These are phyloP conservation scores for Podospora anserina DNA, from an alignment of 495 filamentous ascomycete genomes.

Conservation along the genomic window DNA sequence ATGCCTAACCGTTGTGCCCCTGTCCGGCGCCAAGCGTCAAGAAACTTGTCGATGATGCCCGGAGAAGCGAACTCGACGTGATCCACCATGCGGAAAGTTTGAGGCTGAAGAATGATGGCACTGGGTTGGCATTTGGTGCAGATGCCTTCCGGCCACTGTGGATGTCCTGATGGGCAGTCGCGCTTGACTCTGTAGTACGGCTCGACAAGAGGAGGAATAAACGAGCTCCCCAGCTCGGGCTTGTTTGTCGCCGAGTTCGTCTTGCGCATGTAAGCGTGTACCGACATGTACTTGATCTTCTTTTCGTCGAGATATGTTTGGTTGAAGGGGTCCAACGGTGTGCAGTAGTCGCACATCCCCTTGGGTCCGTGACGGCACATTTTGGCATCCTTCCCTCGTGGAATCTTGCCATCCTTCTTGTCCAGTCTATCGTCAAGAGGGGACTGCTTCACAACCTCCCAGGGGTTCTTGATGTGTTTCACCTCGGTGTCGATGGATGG, in stretches of 20 bases:
- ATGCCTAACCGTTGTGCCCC: slow-evolving; percentile 79
- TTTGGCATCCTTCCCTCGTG: slow-evolving; percentile 66
- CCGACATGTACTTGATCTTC: slow-evolving; percentile 97
- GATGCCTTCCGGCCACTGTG: slow-evolving; percentile 93
- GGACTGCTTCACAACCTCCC: slow-evolving; percentile 88
- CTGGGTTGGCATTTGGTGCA: slow-evolving; percentile 98
- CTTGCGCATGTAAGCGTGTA: slow-evolving; percentile 91
- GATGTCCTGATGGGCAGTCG: slow-evolving; percentile 90
- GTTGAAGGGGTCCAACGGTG: slow-evolving; percentile 94
- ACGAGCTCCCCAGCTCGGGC: slow-evolving; percentile 83
- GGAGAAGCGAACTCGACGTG: slow-evolving; percentile 93
- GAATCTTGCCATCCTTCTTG: slow-evolving; percentile 89
- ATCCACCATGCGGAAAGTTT: slow-evolving; percentile 96
- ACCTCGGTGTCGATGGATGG: slow-evolving; percentile 56
- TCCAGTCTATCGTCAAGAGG: slow-evolving; percentile 81
- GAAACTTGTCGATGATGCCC: slow-evolving; percentile 75
- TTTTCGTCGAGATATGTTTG: slow-evolving; percentile 81
- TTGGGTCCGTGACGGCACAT: slow-evolving; percentile 96
- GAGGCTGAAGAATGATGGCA: slow-evolving; percentile 90
- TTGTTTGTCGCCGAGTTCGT: slow-evolving; percentile 96
- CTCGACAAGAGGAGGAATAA: slow-evolving; percentile 92
- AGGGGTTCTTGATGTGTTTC: slow-evolving; percentile 76
- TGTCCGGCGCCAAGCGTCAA: slow-evolving; percentile 87
- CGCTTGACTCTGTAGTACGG: slow-evolving; percentile 86
- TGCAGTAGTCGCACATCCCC: slow-evolving; percentile 99